Base-by-base conservation (phyloP, 148 eudicot genomes). In the Chenopodium suecicum region DNA sequence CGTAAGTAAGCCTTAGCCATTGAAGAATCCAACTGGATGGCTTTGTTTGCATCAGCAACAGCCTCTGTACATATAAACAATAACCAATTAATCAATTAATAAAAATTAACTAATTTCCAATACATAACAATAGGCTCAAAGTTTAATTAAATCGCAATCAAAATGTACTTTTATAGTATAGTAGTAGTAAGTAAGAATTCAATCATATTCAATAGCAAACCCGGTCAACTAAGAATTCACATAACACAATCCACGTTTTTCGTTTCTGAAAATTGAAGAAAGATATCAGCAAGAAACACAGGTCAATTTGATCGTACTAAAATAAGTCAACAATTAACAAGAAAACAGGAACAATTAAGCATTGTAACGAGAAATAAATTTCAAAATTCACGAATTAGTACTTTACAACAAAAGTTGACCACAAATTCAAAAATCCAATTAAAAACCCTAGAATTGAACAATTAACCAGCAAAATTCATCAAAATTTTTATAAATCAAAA, bases 1-100 rank as follows among this genome's bases (percentile, higher is more conserved):
- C 97, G 94, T 23, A 90, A 80, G 83, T 92, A 95, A 64, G 99
- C 99, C 86, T 95, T 94, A 9, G 95, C 85, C 91, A 91, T 88
- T 8, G 90, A 84, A 67, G 95, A 83, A 78, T 95, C 91, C 80
- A 95, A 78, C 78, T 92, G 93, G 82, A 94, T 95, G 31, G 99
- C 98, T 84, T 79, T 91, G 79, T 89, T 94, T 34, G 99, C 92
- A 92, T 95, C 99, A 84, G 93, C 90, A 81, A 95, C 95, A 70
- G 99, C 99, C 87, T 95, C 99, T 95, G 91, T 77, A 67, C 85
- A 87, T 37, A 27, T 75, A 37, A 37, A 41, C 44, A 41, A 41
- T 5, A 41, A 41, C 44, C 44, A 41, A 41, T 37, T 41, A 41
- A 0, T 41, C 0, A 41, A 41, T 41, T 41, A 34, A 34, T 34